Evolutionary conservation across 306 rosid genomes (phyloP).

Genomic region (Malus asiatica): DNA sequence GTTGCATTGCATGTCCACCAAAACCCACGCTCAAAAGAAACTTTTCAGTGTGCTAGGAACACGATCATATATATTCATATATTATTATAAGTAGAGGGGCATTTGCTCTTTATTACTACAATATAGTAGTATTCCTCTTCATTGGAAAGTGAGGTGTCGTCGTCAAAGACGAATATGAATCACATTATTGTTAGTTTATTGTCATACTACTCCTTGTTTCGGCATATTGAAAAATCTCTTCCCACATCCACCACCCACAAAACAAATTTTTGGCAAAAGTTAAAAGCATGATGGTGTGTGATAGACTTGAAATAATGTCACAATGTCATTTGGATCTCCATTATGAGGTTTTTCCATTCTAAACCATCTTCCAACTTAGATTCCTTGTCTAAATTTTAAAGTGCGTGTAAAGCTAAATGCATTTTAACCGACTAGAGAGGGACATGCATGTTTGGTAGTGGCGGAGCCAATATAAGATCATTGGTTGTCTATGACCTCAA

Average conservation of each 20-base stretch:
- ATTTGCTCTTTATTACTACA: fast-evolving
- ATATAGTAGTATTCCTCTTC: no score
- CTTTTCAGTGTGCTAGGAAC: no score
- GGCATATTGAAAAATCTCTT: no score
- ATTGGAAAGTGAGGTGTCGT: fast-evolving
- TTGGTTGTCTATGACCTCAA: no score
- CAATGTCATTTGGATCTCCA: no score
- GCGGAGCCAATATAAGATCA: no score
- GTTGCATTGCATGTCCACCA: not conserved
- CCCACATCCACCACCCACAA: not conserved
- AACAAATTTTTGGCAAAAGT: not conserved
- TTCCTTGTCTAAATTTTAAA: not conserved
- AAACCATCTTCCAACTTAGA: not conserved
- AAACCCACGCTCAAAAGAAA: not conserved
- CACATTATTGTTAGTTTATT: fast-evolving
- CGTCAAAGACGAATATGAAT: fast-evolving
- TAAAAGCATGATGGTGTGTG: no score
- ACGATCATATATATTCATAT: no score
- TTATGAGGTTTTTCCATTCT: not conserved
- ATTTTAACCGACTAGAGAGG: not conserved
- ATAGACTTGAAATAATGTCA: no score
- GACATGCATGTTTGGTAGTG: not conserved
- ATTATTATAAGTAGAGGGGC: no score
- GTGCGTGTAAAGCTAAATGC: not conserved
- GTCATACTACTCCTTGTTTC: no score